phyloP scores from a whole-genome alignment of 2,329 filamentous ascomycete species.

The Pseudogymnoascus sp. region DNA sequence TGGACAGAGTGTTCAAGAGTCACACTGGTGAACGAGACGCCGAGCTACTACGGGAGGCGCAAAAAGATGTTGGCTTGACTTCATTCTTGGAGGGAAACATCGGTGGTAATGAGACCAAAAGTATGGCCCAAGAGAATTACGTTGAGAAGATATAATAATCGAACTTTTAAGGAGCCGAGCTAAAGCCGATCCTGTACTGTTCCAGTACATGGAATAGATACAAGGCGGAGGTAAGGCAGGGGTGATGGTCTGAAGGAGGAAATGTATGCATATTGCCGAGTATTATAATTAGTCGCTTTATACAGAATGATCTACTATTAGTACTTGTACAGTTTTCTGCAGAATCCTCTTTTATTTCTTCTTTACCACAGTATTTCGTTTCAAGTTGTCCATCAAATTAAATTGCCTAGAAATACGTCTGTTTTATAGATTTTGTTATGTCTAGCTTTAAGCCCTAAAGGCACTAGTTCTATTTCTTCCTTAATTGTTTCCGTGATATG shows the following conservation, averaged over 20 bases:
- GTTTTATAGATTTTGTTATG: background rate
- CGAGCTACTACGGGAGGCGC: conserved; percentile 20
- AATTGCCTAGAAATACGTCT: background rate
- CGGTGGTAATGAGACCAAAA: background rate
- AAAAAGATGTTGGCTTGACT: conserved; percentile 22
- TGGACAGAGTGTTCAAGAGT: conserved; percentile 44
- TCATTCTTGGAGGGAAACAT: conserved; percentile 9
- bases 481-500: background rate
- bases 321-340: background rate
- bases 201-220: background rate
- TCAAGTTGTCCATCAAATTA: background rate
- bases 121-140: background rate
- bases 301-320: background rate
- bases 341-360: too few relatives aligned
- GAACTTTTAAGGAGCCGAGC: background rate
- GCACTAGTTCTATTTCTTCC: background rate
- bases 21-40: conserved; percentile 28
- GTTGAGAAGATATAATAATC: background rate
- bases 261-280: background rate
- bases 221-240: background rate
- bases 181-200: background rate
- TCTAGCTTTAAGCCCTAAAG: background rate
- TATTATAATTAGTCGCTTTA: background rate
- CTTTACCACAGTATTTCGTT: too few relatives aligned
- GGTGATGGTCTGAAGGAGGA: background rate